These are phyloP conservation scores for Abortiporus biennis DNA, from an alignment of 1,284 basidiomycete species.

Conservation along the genomic window DNA sequence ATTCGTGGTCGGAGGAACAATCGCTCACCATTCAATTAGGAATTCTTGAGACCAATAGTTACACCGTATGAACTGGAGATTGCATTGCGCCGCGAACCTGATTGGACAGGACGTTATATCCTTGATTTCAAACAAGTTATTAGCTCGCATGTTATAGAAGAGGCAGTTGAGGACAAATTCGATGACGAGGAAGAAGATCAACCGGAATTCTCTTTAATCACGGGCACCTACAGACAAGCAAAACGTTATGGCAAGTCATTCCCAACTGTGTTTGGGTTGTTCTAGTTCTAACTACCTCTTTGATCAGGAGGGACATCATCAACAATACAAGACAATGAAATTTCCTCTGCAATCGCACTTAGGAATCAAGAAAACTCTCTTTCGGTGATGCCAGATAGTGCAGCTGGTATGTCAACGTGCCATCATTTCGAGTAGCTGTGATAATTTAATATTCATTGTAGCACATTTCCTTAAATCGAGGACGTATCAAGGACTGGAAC, in stretches of 20 bases:
- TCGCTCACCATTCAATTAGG: slow-evolving; percentile 36
- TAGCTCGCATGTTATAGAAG: slow-evolving; percentile 18
- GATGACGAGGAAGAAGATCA: slow-evolving; percentile 43
- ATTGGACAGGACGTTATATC: slow-evolving; percentile 80
- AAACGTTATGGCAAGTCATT: slow-evolving; percentile 56
- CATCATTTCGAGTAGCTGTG: neutral
- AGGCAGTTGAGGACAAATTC: neutral
- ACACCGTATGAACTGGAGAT: slow-evolving; percentile 92
- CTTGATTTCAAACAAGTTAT: slow-evolving; percentile 77
- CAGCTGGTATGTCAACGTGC: slow-evolving; percentile 50
- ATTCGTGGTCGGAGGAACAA: neutral
- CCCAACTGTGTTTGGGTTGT: neutral
- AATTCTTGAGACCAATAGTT: slow-evolving; percentile 87
- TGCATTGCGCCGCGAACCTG: slow-evolving; percentile 63
- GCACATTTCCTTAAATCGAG: slow-evolving; percentile 66
- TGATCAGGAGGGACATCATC: slow-evolving; percentile 6
- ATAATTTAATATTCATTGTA: slow-evolving; percentile 20
- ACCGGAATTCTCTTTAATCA: slow-evolving; percentile 83
- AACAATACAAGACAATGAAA: slow-evolving; percentile 5
- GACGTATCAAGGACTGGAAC: slow-evolving; percentile 82
- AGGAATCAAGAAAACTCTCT: slow-evolving; percentile 61
- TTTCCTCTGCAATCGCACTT: slow-evolving; percentile 40
- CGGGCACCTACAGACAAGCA: slow-evolving; percentile 80
- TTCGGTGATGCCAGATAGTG: slow-evolving; percentile 55
- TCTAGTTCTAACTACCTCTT: neutral